These are phyloP conservation scores for Colletotrichum falcatum DNA, from an alignment of 2,329 filamentous ascomycete genomes.

Conservation along the genomic window DNA sequence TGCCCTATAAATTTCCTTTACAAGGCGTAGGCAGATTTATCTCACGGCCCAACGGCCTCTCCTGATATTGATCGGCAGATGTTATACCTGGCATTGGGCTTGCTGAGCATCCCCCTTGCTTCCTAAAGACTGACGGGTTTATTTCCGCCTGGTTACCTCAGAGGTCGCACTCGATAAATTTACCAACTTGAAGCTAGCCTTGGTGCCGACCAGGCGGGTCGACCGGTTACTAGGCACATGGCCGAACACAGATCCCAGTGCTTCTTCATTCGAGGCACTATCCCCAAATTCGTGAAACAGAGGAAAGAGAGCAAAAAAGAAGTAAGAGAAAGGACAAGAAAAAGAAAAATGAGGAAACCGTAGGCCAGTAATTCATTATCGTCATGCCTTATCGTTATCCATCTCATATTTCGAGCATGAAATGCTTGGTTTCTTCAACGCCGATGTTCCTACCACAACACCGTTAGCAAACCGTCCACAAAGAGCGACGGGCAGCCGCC, in stretches of 20 bases:
- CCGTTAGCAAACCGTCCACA: not conserved
- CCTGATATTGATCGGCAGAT: too few relatives aligned
- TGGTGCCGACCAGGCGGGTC: too few relatives aligned
- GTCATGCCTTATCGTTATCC: not conserved
- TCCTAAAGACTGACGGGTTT: not conserved
- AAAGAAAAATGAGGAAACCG: not conserved
- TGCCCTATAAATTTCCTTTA: not conserved
- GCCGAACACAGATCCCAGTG: not conserved
- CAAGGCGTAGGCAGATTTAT: not conserved
- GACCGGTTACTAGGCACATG: not conserved
- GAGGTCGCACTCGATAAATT: not conserved
- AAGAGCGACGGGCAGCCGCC: not conserved
- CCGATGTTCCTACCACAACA: slow-evolving; percentile 30
- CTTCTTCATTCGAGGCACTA: too few relatives aligned
- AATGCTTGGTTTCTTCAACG: slow-evolving; percentile 41
- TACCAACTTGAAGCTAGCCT: not conserved
- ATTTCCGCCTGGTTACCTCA: not conserved
- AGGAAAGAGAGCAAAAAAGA: not conserved
- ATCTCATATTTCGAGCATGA: slow-evolving; percentile 33
- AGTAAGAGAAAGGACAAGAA: not conserved
- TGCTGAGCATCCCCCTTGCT: too few relatives aligned
- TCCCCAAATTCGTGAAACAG: not conserved
- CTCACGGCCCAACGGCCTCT: not conserved
- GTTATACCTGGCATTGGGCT: not conserved
- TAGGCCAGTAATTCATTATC: not conserved